Evolutionary conservation across 108 stramenopile species (phyloP).

Genomic region (Schizochytrium sp.): DNA sequence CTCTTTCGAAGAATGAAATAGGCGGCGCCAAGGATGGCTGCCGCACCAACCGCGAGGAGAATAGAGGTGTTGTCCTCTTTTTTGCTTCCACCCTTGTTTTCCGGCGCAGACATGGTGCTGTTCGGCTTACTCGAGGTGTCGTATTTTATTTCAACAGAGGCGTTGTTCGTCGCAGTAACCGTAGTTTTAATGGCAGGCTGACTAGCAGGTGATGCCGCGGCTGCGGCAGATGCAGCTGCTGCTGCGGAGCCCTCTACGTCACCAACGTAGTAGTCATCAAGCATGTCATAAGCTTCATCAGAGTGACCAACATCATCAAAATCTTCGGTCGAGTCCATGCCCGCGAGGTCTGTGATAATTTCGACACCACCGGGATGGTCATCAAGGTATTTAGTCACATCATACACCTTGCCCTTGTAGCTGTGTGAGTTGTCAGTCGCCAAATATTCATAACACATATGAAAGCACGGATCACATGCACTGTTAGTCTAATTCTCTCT

Average conservation of each 20-base stretch:
- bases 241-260: background rate
- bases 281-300: conserved; percentile 50
- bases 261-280: conserved; percentile 38
- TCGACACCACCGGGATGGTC: conserved; percentile 77
- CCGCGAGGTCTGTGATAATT: conserved; percentile 68
- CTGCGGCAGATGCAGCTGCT: background rate
- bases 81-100: too few species aligned
- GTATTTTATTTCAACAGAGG: conserved; percentile 1
- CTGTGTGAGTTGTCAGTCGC: too few species aligned
- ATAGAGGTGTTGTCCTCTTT: too few species aligned
- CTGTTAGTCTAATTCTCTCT: too few species aligned
- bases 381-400: conserved; percentile 73
- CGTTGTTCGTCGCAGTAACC: background rate
- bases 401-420: conserved; percentile 73
- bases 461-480: too few species aligned
- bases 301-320: conserved; percentile 43
- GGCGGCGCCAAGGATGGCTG: too few species aligned
- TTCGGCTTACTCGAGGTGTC: background rate
- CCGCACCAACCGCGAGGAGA: too few species aligned
- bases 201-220: background rate
- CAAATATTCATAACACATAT: too few species aligned
- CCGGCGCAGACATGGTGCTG: too few species aligned
- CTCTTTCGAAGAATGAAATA: too few species aligned
- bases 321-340: conserved; percentile 66
- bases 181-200: conserved; percentile 18